A percentile compares a stretch with the other conserved stretches of the same genome.
Evolutionary conservation across 108 stramenopile genomes (phyloP).

Genomic region (Poteriospumella lacustris): DNA sequence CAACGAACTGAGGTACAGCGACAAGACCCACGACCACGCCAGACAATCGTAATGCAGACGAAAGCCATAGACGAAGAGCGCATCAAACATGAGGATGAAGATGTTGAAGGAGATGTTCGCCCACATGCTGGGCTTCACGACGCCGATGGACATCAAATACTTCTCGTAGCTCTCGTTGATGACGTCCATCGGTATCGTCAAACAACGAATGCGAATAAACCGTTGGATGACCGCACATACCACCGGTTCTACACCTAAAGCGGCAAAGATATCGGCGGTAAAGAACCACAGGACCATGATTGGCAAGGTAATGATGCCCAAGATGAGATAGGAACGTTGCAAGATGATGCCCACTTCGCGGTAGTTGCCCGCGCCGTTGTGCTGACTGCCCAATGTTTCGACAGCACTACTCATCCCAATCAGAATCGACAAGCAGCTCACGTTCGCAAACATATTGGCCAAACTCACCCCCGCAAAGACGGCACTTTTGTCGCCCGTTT

Average conservation of each 20-base stretch:
- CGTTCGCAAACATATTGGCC: constrained; percentile 24
- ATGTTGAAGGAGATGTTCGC: constrained; percentile 17
- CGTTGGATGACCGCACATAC: constrained; percentile 11
- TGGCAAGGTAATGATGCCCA: neutral
- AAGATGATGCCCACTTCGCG: constrained; percentile 21
- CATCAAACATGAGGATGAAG: constrained; percentile 8
- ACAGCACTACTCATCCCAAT: constrained; percentile 28
- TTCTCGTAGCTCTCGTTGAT: constrained; percentile 24
- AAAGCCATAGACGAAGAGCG: constrained; percentile 8
- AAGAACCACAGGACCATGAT: constrained; percentile 11
- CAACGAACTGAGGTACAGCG: neutral
- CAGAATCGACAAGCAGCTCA: constrained; percentile 22
- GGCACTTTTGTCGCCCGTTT: neutral
- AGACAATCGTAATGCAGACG: constrained; percentile 12
- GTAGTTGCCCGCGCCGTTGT: constrained; percentile 21
- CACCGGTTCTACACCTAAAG: neutral
- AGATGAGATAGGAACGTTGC: constrained; percentile 4
- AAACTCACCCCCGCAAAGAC: constrained; percentile 26
- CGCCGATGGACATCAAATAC: constrained; percentile 26
- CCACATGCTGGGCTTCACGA: constrained; percentile 27
- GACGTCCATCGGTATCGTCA: constrained; percentile 22
- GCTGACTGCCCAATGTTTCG: constrained; percentile 24
- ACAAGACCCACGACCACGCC: constrained; percentile 22
- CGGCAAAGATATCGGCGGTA: neutral
- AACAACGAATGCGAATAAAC: constrained; percentile 16